Evolutionary conservation across 176 grass and related monocot species (phyloP).

Genomic region (Oryza coarctata): DNA sequence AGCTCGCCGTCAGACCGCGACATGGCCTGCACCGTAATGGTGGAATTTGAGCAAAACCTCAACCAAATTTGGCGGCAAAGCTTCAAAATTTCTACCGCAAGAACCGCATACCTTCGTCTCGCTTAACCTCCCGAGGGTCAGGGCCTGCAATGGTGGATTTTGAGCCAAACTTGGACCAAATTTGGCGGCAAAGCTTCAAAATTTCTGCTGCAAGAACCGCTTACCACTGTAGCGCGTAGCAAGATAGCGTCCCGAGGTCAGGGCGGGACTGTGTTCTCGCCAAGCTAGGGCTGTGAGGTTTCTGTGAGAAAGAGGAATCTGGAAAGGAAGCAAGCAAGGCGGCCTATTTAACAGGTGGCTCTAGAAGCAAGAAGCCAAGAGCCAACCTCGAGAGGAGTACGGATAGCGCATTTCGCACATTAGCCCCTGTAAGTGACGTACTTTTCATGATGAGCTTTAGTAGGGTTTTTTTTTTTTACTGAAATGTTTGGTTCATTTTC

Average conservation of each 20-base stretch:
- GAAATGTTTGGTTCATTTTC: too few species aligned
- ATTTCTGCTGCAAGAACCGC: not conserved
- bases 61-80: not conserved
- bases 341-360: not conserved
- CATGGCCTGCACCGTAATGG: conserved; percentile 29
- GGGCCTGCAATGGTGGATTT: not conserved
- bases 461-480: too few species aligned
- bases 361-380: not conserved
- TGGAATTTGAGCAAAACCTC: not conserved
- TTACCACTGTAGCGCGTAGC: not conserved
- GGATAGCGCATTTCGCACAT: not conserved
- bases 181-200: not conserved
- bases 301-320: conserved; percentile 5
- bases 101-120: not conserved
- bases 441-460: not conserved
- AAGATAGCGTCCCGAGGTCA: not conserved
- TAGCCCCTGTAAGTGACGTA: not conserved
- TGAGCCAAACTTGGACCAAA: not conserved
- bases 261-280: not conserved
- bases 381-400: not conserved
- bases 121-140: not conserved
- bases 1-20: conserved; percentile 45
- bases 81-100: not conserved
- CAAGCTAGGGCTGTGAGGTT: conserved; percentile 1
- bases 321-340: not conserved